Percentiles rank a stretch among this genome's conserved stretches.
phyloP scores from a whole-genome alignment of 2,329 filamentous ascomycete species.

The Colletotrichum gigasporum region DNA sequence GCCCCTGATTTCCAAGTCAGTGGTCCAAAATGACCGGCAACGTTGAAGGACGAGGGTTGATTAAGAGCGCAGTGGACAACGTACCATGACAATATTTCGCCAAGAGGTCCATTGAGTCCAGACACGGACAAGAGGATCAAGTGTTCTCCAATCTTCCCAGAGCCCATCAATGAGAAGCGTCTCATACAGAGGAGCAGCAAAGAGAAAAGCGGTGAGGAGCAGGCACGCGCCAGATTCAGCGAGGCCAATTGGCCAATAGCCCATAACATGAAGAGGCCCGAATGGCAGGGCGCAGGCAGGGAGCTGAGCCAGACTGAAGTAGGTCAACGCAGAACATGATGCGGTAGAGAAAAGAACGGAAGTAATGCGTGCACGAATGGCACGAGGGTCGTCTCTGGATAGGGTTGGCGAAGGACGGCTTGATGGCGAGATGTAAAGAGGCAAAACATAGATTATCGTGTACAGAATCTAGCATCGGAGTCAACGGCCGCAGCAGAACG shows the following conservation, averaged over 20 bases:
- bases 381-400: slow-evolving; percentile 86
- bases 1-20: slow-evolving; percentile 64
- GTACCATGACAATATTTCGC: slow-evolving; percentile 86
- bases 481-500: neutral
- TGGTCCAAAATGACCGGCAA: neutral
- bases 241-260: slow-evolving; percentile 80
- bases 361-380: slow-evolving; percentile 86
- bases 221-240: slow-evolving; percentile 71
- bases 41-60: neutral
- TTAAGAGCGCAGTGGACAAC: too few relatives aligned
- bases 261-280: slow-evolving; percentile 75
- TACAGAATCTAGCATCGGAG: slow-evolving; percentile 72
- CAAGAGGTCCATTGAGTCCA: slow-evolving; percentile 82
- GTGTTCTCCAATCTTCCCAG: slow-evolving; percentile 72
- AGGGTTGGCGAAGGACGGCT: slow-evolving; percentile 83
- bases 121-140: slow-evolving; percentile 65
- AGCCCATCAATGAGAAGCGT: slow-evolving; percentile 75
- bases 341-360: slow-evolving; percentile 81
- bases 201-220: slow-evolving; percentile 80
- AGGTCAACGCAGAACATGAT: slow-evolving; percentile 72
- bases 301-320: slow-evolving; percentile 64
- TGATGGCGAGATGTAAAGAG: slow-evolving; percentile 84
- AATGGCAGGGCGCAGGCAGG: slow-evolving; percentile 55
- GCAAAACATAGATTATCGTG: slow-evolving; percentile 88
- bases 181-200: slow-evolving; percentile 86